Evolutionary conservation across 108 stramenopile species (phyloP).

Genomic region (Craspedostauros australis): DNA sequence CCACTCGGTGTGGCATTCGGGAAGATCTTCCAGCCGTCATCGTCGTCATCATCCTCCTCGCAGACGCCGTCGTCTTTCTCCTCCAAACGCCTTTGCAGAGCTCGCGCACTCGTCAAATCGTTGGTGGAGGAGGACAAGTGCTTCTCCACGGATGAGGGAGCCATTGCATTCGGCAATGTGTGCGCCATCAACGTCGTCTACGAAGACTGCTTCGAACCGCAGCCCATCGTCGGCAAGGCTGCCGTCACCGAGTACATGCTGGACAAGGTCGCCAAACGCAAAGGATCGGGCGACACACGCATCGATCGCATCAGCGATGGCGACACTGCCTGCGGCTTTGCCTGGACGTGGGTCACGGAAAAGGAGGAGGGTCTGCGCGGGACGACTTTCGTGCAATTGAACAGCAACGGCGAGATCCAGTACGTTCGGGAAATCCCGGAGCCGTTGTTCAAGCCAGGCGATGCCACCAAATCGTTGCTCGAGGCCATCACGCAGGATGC

Average conservation of each 20-base stretch:
- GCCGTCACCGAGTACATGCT: slow-evolving; percentile 28
- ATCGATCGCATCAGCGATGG: slow-evolving; percentile 72
- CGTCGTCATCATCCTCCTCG: background rate
- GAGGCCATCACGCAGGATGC: slow-evolving; percentile 58
- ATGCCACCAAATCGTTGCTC: slow-evolving; percentile 57
- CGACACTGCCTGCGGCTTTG: slow-evolving; percentile 61
- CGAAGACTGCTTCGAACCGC: slow-evolving; percentile 68
- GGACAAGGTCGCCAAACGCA: slow-evolving; percentile 25
- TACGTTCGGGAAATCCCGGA: slow-evolving; percentile 74
- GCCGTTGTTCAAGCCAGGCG: slow-evolving; percentile 70
- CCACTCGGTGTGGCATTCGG: background rate
- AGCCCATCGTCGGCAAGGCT: slow-evolving; percentile 53
- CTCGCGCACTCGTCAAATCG: slow-evolving; percentile 7
- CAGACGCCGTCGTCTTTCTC: background rate
- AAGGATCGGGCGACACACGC: slow-evolving; percentile 44
- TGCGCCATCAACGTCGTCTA: slow-evolving; percentile 54
- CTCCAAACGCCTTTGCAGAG: slow-evolving; percentile 3
- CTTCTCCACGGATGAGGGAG: slow-evolving; percentile 39
- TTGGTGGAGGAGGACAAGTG: slow-evolving; percentile 42
- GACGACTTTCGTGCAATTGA: slow-evolving; percentile 70
- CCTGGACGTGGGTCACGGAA: slow-evolving; percentile 60
- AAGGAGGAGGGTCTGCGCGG: slow-evolving; percentile 64
- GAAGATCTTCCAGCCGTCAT: background rate
- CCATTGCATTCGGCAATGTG: slow-evolving; percentile 55
- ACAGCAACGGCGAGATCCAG: slow-evolving; percentile 55